Conservation (phyloP, 129 eudicot species). For the Flaveria trinervia region DNA sequence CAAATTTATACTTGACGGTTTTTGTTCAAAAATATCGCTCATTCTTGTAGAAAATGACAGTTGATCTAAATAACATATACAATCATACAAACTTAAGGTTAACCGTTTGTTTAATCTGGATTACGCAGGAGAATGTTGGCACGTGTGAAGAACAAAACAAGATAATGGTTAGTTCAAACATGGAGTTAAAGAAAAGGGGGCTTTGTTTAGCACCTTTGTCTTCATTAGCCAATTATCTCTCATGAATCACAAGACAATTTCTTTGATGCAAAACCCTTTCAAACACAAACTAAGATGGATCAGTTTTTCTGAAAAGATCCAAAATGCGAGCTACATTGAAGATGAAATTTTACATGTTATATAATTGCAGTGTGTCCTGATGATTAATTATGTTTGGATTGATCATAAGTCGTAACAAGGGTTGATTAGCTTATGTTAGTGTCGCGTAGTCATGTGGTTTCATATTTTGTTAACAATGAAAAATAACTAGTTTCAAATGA, state of each 20-base stretch:
- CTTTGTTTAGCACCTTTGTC: slow-evolving; percentile 76
- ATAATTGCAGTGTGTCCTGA: neutral
- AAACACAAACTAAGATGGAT: slow-evolving; percentile 16
- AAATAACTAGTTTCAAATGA: neutral
- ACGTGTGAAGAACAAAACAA: slow-evolving; percentile 25
- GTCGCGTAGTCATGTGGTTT: neutral
- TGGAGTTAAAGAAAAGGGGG: slow-evolving; percentile 48
- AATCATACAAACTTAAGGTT: neutral
- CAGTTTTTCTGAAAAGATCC: slow-evolving; percentile 14
- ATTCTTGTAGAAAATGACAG: too few species aligned
- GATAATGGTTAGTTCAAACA: slow-evolving; percentile 15
- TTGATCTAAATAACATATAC: neutral
- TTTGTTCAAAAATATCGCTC: neutral
- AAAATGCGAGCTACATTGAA: neutral
- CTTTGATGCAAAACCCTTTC: slow-evolving; percentile 13
- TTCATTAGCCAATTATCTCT: slow-evolving; percentile 45
- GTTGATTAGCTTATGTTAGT: slow-evolving; percentile 4
- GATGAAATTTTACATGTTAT: neutral
- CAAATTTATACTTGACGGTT: neutral
- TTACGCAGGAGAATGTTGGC: slow-evolving; percentile 40
- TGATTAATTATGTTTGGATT: neutral
- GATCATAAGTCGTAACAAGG: slow-evolving; percentile 17
- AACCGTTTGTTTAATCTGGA: slow-evolving; percentile 13
- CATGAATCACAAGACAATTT: slow-evolving; percentile 5
- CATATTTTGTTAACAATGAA: neutral